Percentiles rank a stretch among this genome's conserved stretches.
Conservation (phyloP, 1,284 basidiomycete genomes). For the Heliocybe sulcata region DNA sequence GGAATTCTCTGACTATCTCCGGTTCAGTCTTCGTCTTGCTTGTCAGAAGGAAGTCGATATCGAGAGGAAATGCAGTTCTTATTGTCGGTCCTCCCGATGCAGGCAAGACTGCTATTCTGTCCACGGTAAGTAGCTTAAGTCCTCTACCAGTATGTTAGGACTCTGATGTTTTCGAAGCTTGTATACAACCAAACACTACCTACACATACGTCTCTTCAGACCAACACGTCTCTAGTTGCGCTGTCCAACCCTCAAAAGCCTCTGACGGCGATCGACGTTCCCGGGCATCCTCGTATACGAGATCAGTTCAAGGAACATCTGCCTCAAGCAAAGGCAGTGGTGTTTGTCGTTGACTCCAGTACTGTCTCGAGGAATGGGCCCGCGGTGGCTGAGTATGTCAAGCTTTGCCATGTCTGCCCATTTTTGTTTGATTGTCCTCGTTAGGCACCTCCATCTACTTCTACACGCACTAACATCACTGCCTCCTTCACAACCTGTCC, state of each 20-base stretch:
- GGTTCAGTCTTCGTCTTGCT: slow-evolving; percentile 27
- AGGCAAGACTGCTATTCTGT: slow-evolving; percentile 69
- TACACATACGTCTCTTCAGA: slow-evolving; percentile 58
- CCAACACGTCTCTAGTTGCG: slow-evolving; percentile 44
- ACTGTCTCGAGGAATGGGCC: slow-evolving; percentile 67
- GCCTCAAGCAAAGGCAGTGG: slow-evolving; percentile 50
- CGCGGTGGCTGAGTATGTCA: slow-evolving; percentile 71
- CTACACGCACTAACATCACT: slow-evolving; percentile 63
- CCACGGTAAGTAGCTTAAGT: slow-evolving; percentile 30
- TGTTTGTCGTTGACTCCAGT: slow-evolving; percentile 72
- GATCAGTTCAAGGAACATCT: slow-evolving; percentile 64
- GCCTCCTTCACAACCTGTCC: slow-evolving; percentile 57
- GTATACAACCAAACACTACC: slow-evolving; percentile 54
- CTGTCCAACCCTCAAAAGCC: slow-evolving; percentile 30
- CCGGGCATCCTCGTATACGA: slow-evolving; percentile 71
- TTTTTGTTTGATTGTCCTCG: slow-evolving; percentile 2
- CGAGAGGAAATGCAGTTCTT: slow-evolving; percentile 49
- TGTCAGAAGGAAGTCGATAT: slow-evolving; percentile 33
- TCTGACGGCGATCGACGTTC: slow-evolving; percentile 60
- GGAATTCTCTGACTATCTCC: background rate
- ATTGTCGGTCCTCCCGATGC: slow-evolving; percentile 64
- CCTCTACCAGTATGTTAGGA: background rate
- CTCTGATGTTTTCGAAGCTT: slow-evolving; percentile 32
- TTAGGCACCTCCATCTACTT: slow-evolving; percentile 64
- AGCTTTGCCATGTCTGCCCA: background rate